Percentiles rank a stretch among this genome's conserved stretches.
phyloP scores from a whole-genome alignment of 78 protist species.

The Planoprotostelium fungivorum region DNA sequence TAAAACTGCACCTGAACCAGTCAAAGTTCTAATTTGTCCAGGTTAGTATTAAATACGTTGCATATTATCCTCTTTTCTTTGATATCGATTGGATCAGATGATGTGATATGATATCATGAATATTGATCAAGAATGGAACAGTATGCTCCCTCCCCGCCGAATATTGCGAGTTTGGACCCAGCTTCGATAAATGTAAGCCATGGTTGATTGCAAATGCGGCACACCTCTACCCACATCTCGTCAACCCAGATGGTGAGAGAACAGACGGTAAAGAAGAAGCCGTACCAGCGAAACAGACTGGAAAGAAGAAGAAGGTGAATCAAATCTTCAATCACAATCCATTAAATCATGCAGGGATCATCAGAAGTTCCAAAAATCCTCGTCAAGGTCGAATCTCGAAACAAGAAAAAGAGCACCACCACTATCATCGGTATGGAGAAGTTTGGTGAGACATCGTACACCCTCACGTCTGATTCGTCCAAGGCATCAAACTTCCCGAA shows the following conservation, averaged over 20 bases:
- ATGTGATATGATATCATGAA: too few relatives aligned
- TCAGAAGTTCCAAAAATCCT: constrained; percentile 14
- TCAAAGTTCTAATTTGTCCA: too few relatives aligned
- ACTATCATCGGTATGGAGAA: constrained; percentile 35
- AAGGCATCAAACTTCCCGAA: constrained; percentile 31
- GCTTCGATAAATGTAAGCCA: background rate
- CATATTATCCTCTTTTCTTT: too few relatives aligned
- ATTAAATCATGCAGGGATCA: constrained; percentile 19
- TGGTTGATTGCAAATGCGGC: background rate
- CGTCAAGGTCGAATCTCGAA: constrained; percentile 38
- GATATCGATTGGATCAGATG: too few relatives aligned
- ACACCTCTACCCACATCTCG: background rate
- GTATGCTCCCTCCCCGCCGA: constrained; percentile 56
- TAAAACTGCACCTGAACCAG: too few relatives aligned
- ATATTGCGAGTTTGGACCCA: constrained; percentile 55
- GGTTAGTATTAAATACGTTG: too few relatives aligned
- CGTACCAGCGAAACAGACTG: background rate
- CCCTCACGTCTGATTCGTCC: too few relatives aligned
- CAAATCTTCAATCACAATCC: background rate
- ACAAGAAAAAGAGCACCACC: constrained; percentile 48
- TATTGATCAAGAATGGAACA: constrained; percentile 1
- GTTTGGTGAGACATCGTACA: constrained; percentile 35
- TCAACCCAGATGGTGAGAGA: background rate
- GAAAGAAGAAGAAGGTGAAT: background rate
- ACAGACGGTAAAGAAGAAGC: background rate